Evolutionary conservation across 441 rosid species (phyloP).

Genomic region (Populus hybrid): DNA sequence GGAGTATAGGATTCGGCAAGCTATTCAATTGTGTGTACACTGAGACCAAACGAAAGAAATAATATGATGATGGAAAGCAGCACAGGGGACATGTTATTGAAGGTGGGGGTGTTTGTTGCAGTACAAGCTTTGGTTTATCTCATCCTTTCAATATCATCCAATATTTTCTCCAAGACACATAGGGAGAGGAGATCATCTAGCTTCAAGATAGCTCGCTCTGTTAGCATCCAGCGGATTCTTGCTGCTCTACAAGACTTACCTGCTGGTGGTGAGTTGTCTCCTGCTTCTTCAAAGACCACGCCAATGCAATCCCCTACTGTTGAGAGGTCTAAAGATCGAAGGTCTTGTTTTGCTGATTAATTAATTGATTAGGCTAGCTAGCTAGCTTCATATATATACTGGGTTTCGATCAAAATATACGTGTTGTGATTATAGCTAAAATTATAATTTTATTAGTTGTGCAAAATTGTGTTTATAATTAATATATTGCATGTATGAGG

Average conservation of each 20-base stretch:
- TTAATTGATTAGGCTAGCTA: too few species aligned
- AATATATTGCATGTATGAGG: not conserved
- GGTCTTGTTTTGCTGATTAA: not conserved
- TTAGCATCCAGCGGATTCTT: conserved; percentile 44
- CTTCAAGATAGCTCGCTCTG: conserved; percentile 41
- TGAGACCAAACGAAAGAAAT: not conserved
- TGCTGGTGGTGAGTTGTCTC: conserved; percentile 36
- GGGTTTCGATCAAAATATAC: not conserved
- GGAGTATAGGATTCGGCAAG: not conserved
- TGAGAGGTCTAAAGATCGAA: not conserved
- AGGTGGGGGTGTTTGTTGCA: conserved; percentile 35
- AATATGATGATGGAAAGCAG: conserved; percentile 26
- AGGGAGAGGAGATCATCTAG: conserved; percentile 27
- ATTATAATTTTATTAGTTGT: not conserved
- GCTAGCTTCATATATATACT: not conserved
- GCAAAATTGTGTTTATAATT: not conserved
- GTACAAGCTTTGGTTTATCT: conserved; percentile 54
- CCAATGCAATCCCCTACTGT: not conserved
- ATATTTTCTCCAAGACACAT: conserved; percentile 40
- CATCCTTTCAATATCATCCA: conserved; percentile 53
- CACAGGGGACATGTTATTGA: conserved; percentile 34
- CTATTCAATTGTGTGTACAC: not conserved
- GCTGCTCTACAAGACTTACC: conserved; percentile 47
- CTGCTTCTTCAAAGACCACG: conserved; percentile 15
- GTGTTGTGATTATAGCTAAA: not conserved